Evolutionary conservation across 352 stramenopile genomes (phyloP).

Genomic region (Phytophthora brassicae): DNA sequence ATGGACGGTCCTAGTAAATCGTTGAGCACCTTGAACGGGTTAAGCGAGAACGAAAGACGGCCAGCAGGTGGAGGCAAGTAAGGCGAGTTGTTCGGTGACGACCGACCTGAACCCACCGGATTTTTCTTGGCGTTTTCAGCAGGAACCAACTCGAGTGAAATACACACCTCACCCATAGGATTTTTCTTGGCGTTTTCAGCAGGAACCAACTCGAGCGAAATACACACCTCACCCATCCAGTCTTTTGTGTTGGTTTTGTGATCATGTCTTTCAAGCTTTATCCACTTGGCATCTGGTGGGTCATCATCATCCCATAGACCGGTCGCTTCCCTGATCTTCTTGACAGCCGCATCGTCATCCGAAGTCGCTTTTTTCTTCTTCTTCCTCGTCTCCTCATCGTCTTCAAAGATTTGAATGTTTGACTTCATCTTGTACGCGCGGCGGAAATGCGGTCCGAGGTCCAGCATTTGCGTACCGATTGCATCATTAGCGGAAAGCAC

Average conservation of each 20-base stretch:
- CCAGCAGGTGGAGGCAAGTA: constrained; percentile 90
- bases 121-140: constrained; percentile 82
- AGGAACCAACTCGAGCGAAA: constrained; percentile 89
- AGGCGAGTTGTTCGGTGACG: constrained; percentile 91
- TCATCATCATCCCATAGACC: constrained; percentile 86
- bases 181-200: constrained; percentile 82
- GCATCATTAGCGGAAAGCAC: constrained; percentile 91
- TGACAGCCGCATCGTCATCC: constrained; percentile 75
- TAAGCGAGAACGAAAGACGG: constrained; percentile 89
- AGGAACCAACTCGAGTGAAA: constrained; percentile 89
- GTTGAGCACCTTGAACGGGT: constrained; percentile 90
- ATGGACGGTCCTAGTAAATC: constrained; percentile 87
- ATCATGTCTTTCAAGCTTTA: constrained; percentile 81
- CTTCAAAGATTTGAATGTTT: constrained; percentile 80
- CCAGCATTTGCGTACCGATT: constrained; percentile 87
- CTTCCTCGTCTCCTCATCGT: constrained; percentile 71
- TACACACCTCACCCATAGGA: constrained; percentile 81
- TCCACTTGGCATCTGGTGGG: constrained; percentile 80
- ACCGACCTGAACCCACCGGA: constrained; percentile 81
- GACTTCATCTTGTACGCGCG: constrained; percentile 80
- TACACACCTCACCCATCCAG: constrained; percentile 85
- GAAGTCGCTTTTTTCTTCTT: constrained; percentile 80
- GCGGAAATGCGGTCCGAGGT: constrained; percentile 73
- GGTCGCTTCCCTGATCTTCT: constrained; percentile 83
- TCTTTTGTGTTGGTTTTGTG: constrained; percentile 81